Evolutionary conservation across 495 filamentous ascomycete species (phyloP), one percentile per base, ranked within the genome.

Genomic region (Podospora bellae-mahoneyi): DNA sequence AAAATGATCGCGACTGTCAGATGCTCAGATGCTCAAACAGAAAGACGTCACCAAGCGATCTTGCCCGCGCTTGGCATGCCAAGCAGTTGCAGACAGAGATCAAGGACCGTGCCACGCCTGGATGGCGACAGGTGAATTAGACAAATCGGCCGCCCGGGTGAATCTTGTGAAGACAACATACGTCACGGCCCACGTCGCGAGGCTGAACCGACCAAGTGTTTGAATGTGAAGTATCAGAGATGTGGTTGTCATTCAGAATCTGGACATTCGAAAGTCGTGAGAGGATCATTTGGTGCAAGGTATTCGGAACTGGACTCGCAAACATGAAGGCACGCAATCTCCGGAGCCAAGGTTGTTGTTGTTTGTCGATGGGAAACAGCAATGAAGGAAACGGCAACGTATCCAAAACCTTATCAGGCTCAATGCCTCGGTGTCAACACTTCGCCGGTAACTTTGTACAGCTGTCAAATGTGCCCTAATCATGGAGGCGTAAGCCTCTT

Each of bases 11-110:
- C 5, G 3, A 39, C 5, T 48, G 9, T 48, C 39, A 48, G 39
- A 48, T 48, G 39, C 39, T 48, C 39, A 48, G 39, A 13, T 48
- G 39, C 9, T 32, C 30, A 32, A 32, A 6, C 3, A 4, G 30
- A 10, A 48, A 58, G 55, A 58, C 55, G 55, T 58, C 55, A 58
- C 55, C 55, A 20, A 19, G n/a, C 1, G 55, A 58, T 58, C 55
- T 48, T 16, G 39, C 39, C 39, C 15, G 13, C 39, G 39, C 39
- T 58, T 58, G 55, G 55, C 55, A n/a, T 58, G 55, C 39, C 39
- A 48, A 48, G 39, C 39, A 48, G 15, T 10, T 10, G 39, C 39
- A 48, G 7, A 48, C 39, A 48, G 7, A 48, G 39, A 48, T 48
- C 39, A 48, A 48, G 39, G 39, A 48, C 39, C 39, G 39, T 48